Evolutionary conservation across 176 grass and related monocot species (phyloP).

Genomic region (Oryza officinalis): DNA sequence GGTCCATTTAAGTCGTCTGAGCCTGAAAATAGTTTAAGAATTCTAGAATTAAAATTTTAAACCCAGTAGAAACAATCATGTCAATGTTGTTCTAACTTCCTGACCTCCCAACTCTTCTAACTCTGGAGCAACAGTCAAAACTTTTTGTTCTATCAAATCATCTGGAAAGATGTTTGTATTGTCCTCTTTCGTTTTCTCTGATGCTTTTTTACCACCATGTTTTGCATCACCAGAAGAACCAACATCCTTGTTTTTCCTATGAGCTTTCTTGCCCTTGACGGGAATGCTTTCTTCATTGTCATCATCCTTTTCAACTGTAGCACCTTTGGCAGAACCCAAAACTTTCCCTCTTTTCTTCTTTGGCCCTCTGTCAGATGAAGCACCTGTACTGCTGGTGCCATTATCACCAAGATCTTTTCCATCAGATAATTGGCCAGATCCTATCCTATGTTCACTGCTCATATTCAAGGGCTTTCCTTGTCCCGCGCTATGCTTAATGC

Average conservation of each 20-base stretch:
- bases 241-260: conserved; percentile 78
- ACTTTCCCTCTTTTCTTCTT: conserved; percentile 93
- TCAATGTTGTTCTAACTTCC: conserved; percentile 41
- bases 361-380: conserved; percentile 65
- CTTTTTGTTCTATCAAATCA: conserved; percentile 82
- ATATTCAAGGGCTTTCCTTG: conserved; percentile 41
- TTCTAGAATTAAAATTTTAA: conserved; percentile 15
- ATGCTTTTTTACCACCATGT: conserved; percentile 59
- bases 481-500: conserved; percentile 47
- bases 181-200: conserved; percentile 80
- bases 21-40: conserved; percentile 39
- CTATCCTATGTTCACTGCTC: conserved; percentile 42
- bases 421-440: conserved; percentile 50
- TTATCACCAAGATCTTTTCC: conserved; percentile 73
- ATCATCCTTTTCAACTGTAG: conserved; percentile 69
- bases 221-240: conserved; percentile 58
- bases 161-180: conserved; percentile 61
- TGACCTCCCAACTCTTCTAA: conserved; percentile 87
- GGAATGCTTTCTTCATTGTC: conserved; percentile 74
- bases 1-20: conserved; percentile 57
- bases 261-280: conserved; percentile 83
- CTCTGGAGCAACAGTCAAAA: conserved; percentile 71
- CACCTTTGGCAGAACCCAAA: conserved; percentile 55
- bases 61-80: conserved; percentile 2
- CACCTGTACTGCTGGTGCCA: conserved; percentile 49